Evolutionary conservation across 148 eudicot species (phyloP), one percentile per base, ranked within the genome.

Genomic region (Salicornia ramosissima): DNA sequence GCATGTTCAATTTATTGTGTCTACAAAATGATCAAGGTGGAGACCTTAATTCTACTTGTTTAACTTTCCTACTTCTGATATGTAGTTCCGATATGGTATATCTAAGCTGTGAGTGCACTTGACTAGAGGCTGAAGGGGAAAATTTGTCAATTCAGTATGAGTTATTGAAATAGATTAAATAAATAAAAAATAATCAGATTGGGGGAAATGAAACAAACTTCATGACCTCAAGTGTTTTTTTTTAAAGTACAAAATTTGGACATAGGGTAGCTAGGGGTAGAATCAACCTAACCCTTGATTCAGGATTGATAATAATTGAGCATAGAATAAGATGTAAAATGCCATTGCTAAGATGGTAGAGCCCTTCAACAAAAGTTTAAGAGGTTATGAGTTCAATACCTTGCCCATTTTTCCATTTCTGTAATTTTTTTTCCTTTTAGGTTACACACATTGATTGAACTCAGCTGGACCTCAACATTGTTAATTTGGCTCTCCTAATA

Each of bases 11-110:
- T 94, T 22, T 94, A 94, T 77, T 94, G 98, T 86, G 95, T 94
- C 42, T 94, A 94, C 77, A 94, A 94, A 82, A 94, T 94, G 98
- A 76, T 94, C 69, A 90, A 87, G 96, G 98, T 94, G 50, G n/a
- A 71, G 31, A 36, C 21, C 42, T 43, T 22, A 15, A 40, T 42
- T 33, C 18, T 24, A 28, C 10, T 25, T 61, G 36, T 51, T 50
- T 46, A 22, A 22, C 39, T 65, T 47, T 4, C 19, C 60, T 58
- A 26, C 22, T 46, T 7, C 3, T 39, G 34, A 36, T 65, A n/a
- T 47, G 15, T 25, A 29, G 14, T 49, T 10, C 57, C 6, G 1
- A 19, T 9, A 21, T 36, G 22, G 18, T 13, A 19, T 11, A 15
- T 15, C 28, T 61, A 18, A 60, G 16, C 28, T 39, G 47, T 62